Conservation (phyloP, 2,329 filamentous ascomycete genomes). For the Ophiocordyceps camponoti-rufipedis region DNA sequence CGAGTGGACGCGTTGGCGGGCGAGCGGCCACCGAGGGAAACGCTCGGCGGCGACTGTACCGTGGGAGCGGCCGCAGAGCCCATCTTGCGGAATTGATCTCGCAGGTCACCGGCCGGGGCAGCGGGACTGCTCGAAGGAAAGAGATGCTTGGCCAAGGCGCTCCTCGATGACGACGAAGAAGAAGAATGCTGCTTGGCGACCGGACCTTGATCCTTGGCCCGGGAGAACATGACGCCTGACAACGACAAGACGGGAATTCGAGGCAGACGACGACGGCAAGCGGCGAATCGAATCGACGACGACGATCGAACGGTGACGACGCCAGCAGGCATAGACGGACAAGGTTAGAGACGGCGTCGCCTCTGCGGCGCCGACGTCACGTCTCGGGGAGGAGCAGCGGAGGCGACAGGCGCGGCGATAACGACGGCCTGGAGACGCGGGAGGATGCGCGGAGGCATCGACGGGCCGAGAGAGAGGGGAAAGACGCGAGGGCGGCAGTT, state of each 20-base stretch:
- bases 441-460: not conserved
- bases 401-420: not conserved
- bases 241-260: not conserved
- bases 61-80: constrained; percentile 15
- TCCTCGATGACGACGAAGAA: constrained; percentile 2
- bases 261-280: not conserved
- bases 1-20: constrained; percentile 13
- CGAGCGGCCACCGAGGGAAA: constrained; percentile 3
- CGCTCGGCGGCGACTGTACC: constrained; percentile 20
- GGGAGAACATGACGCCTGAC: constrained; percentile 4
- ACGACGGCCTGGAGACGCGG: not conserved
- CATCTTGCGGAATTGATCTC: constrained; percentile 29
- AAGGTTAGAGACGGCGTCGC: not conserved
- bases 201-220: constrained; percentile 2
- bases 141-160: constrained; percentile 27
- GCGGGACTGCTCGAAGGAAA: constrained; percentile 39
- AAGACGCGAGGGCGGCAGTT: not conserved
- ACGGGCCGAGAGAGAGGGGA: not conserved
- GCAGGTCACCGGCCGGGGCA: constrained; percentile 25
- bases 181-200: constrained; percentile 16
- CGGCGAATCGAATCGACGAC: constrained; percentile 7
- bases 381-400: not conserved
- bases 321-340: not conserved
- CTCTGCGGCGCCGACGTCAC: not conserved
- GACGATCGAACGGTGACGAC: constrained; percentile 14